phyloP scores from a whole-genome alignment of 768 basidiomycete species.

The Hydnomerulius pinastri region DNA sequence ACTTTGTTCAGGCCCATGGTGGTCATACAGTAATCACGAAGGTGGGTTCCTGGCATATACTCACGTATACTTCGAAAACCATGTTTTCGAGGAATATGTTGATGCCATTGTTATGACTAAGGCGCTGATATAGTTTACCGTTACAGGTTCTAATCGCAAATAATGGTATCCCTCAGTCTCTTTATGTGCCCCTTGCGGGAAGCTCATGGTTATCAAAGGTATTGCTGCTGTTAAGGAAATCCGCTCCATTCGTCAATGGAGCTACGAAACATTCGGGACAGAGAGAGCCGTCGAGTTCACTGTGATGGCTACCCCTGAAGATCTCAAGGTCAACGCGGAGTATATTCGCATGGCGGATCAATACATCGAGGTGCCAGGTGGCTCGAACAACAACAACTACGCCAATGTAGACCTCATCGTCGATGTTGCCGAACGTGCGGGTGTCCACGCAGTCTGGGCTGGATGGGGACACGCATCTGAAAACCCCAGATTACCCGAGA shows the following conservation, averaged over 20 bases:
- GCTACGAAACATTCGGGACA: conserved; percentile 97
- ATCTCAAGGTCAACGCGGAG: conserved; percentile 97
- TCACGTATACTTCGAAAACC: conserved; percentile 8
- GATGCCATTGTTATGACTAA: neutral
- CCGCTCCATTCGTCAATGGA: conserved; percentile 98
- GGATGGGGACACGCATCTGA: conserved; percentile 99
- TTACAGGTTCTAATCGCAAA: conserved; percentile 94
- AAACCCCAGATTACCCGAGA: conserved; percentile 95
- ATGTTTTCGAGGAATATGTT: conserved; percentile 1
- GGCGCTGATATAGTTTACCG: neutral
- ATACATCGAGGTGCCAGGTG: conserved; percentile 98
- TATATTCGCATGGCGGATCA: conserved; percentile 99
- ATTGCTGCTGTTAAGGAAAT: conserved; percentile 99
- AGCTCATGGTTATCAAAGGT: conserved; percentile 49
- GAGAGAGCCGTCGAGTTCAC: conserved; percentile 98
- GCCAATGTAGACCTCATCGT: conserved; percentile 99
- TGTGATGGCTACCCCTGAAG: conserved; percentile 99
- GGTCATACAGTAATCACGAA: conserved; percentile 99
- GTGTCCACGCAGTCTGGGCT: conserved; percentile 99
- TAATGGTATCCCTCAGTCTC: conserved; percentile 64
- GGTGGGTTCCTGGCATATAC: conserved; percentile 47
- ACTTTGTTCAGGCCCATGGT: conserved; percentile 89
- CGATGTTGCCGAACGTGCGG: conserved; percentile 94
- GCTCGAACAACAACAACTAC: conserved; percentile 99
- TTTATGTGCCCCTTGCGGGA: conserved; percentile 7